A percentile compares a stretch with the other conserved stretches of the same genome.
Conservation (phyloP, 257 asterid species). For the Ajuga chamaepitys region DNA sequence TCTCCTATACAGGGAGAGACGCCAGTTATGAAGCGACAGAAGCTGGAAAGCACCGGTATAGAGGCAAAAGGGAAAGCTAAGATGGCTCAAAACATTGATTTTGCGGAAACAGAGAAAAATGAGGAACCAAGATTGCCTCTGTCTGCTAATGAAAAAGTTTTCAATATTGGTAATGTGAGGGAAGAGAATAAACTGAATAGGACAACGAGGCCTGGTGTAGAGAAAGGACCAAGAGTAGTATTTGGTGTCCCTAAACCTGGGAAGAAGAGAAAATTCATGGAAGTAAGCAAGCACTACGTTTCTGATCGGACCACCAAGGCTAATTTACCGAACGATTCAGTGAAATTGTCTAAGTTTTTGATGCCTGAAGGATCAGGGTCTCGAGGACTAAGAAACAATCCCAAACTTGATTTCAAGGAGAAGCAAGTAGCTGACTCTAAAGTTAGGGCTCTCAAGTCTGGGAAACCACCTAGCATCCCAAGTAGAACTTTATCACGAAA, state of each 20-base stretch:
- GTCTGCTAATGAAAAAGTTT: conserved; percentile 51
- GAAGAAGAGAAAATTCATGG: conserved; percentile 91
- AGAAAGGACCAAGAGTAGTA: conserved; percentile 66
- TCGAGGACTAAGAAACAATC: conserved; percentile 39
- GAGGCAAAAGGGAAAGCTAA: conserved; percentile 50
- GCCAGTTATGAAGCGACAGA: conserved; percentile 67
- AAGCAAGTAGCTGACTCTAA: conserved; percentile 50
- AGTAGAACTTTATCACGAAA: conserved; percentile 44
- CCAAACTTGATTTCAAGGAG: conserved; percentile 54
- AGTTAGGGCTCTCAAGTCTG: conserved; percentile 43
- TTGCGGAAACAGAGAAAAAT: conserved; percentile 26
- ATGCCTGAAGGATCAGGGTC: conserved; percentile 59
- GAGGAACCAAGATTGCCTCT: conserved; percentile 52
- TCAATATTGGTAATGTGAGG: conserved; percentile 50
- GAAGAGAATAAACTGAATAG: conserved; percentile 53
- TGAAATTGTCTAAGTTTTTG: conserved; percentile 43
- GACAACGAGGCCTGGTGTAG: conserved; percentile 66
- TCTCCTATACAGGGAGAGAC: conserved; percentile 67
- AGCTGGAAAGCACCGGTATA: conserved; percentile 40
- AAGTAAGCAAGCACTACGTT: conserved; percentile 85
- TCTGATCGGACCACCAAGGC: conserved; percentile 46
- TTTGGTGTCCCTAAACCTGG: conserved; percentile 96
- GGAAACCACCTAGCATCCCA: conserved; percentile 58
- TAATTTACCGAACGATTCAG: conserved; percentile 43
- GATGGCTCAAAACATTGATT: conserved; percentile 31